Evolutionary conservation across 2,329 filamentous ascomycete species (phyloP), one percentile per base, ranked within the genome.

Genomic region (Ophiostoma angusticollis): DNA sequence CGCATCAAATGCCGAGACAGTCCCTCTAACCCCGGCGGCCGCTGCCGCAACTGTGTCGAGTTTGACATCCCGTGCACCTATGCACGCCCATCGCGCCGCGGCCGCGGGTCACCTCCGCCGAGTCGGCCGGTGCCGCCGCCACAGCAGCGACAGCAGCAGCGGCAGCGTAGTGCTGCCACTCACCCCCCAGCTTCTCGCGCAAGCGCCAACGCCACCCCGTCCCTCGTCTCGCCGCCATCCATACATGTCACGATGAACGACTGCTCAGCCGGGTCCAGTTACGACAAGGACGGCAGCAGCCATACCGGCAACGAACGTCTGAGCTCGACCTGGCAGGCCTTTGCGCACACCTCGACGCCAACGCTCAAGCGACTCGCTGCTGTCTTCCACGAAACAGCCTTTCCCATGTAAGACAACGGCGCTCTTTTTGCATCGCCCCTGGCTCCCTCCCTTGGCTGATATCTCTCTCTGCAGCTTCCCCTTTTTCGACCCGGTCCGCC

Each of bases 371-470:
- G 38, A 13, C 41, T 51, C 8, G 39, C 45, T 9, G 27, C 35
- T 25, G 27, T 49, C 24, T 50, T 47, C 36, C 42, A 49, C 30
- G 46, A 51, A 37, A 49, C 47, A 2, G 49, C 50, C 14, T 46
- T 49, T 32, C 49, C 49, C 3, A 51, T 51, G 42, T 42, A 12
- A n/a, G 34, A 9, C 13, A 19, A 2, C 22, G n/a, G n/a, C n/a
- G n/a, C n/a, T n/a, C n/a, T n/a, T n/a, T n/a, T n/a, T n/a, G n/a
- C n/a, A n/a, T 36, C 6, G n/a, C 34, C 9, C 22, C 21, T 7
- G 34, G 14, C 36, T 29, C 6, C 13, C 31, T 6, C 17, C 33
- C 12, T 12, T 28, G n/a, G 16, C 7, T 8, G 7, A 14, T 13
- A 13, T 13, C 23, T 25, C 9, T 23, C 12, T 22, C 17, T 19